These are phyloP conservation scores for Ophiosphaerella herpotricha DNA, from an alignment of 2,329 filamentous ascomycete species.

Conservation along the genomic window DNA sequence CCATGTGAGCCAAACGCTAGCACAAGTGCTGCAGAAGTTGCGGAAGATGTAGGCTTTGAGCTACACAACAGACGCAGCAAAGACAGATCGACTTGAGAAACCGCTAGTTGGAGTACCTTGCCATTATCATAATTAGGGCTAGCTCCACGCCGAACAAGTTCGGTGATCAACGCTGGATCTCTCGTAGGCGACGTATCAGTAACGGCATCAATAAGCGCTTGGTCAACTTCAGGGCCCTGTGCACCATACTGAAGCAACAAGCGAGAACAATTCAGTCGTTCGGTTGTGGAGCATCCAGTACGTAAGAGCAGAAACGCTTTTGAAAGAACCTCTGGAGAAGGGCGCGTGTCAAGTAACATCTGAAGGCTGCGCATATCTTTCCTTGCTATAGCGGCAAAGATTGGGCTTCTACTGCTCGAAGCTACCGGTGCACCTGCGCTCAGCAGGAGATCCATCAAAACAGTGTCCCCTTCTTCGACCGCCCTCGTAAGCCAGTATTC, in stretches of 20 bases:
- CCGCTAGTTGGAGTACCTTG: constrained; percentile 31
- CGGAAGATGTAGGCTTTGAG: constrained; percentile 19
- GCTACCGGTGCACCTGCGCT: constrained; percentile 30
- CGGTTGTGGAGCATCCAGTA: constrained; percentile 22
- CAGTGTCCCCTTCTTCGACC: constrained; percentile 34
- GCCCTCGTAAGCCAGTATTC: constrained; percentile 32
- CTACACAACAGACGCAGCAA: constrained; percentile 34
- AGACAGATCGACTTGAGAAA: constrained; percentile 31
- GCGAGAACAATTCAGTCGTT: constrained; percentile 25
- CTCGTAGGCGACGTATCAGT: constrained; percentile 29
- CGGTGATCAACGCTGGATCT: constrained; percentile 31
- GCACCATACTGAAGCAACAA: constrained; percentile 35
- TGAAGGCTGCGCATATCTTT: constrained; percentile 29
- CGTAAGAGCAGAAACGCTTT: constrained; percentile 27
- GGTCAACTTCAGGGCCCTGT: constrained; percentile 32
- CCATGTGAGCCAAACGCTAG: constrained; percentile 33
- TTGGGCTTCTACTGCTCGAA: constrained; percentile 20
- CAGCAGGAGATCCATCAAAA: constrained; percentile 36
- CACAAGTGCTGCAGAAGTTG: constrained; percentile 34
- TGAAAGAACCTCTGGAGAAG: constrained; percentile 26
- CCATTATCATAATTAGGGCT: constrained; percentile 30
- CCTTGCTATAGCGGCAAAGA: constrained; percentile 28
- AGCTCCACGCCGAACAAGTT: constrained; percentile 30
- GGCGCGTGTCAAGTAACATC: constrained; percentile 26
- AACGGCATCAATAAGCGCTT: constrained; percentile 35